Conservation (phyloP, 768 basidiomycete species). For the Butyriboletus loyo region DNA sequence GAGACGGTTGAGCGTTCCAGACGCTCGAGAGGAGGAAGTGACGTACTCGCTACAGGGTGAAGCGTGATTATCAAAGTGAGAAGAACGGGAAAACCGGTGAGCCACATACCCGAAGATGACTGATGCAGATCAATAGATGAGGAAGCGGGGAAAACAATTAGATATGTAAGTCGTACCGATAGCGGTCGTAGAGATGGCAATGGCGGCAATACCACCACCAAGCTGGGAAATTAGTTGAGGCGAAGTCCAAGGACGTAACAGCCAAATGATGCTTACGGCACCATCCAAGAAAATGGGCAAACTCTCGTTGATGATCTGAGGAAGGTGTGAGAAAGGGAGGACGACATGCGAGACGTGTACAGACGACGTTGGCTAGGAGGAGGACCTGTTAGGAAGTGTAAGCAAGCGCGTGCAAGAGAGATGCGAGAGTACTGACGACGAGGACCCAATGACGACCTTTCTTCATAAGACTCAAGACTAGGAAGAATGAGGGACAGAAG, state of each 20-base stretch:
- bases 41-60: conserved; percentile 37
- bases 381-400: conserved; percentile 54
- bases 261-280: conserved; percentile 46
- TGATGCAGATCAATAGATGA: conserved; percentile 22
- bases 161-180: conserved; percentile 35
- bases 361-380: conserved; percentile 82
- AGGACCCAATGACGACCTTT: conserved; percentile 90
- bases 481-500: neutral
- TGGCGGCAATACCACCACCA: conserved; percentile 72
- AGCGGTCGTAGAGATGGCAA: conserved; percentile 70
- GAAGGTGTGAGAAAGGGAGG: neutral
- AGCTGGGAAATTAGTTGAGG: conserved; percentile 36
- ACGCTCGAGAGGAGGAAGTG: neutral
- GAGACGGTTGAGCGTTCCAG: neutral
- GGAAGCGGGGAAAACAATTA: neutral
- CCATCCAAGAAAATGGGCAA: conserved; percentile 80
- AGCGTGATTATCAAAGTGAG: neutral
- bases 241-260: conserved; percentile 55
- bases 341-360: conserved; percentile 20
- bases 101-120: conserved; percentile 77
- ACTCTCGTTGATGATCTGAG: conserved; percentile 78
- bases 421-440: conserved; percentile 51
- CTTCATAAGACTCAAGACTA: conserved; percentile 54
- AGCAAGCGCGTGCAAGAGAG: neutral
- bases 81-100: neutral